Base-by-base conservation (phyloP, 345 rosid species). In the Rhizophora mangle region DNA sequence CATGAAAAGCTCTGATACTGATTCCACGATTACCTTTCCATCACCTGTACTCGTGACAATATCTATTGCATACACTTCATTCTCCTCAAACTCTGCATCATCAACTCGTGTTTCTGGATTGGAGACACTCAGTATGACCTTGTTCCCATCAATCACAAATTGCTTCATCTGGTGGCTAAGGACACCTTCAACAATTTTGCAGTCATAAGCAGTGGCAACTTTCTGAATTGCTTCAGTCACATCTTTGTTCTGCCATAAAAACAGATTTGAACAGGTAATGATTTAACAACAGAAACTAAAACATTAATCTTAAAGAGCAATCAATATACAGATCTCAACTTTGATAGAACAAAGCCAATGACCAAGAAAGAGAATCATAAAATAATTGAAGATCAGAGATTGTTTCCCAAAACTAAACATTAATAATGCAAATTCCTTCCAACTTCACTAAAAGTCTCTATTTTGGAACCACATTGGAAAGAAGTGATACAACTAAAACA, bases 151-250 rank as follows among this genome's bases (percentile, higher is more conserved):
- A 26, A 96, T 92, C 68, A 87, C 83, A 65, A 84, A 87, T 78
- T 90, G 94, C 84, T 92, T 96, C 83, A 96, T 75, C 79, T 92
- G 98, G 75, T 96, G 99, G 74, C 97, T 89, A n/a, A 96, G 96
- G 69, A 96, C 97, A 22, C 99, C 99, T 77, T 92, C 99, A 47
- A 90, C 96, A 74, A 92, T 87, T 79, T 92, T 96, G 85, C 99
- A 96, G 81, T 90, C 99, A 81, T 90, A 89, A 68, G 99, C 96
- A 70, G 84, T 86, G 61, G 97, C 99, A 70, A 92, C 97, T 72
- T 92, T 96, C 83, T 96, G 96, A 53, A 96, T 86, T 16, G 99
- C 99, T 63, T 92, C 98, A 20, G 91, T 85, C 20, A 96, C 99
- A 70, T 86, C 97, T 75, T 91, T 82, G 85, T 96, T 96, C 99